Base-by-base conservation (phyloP, 176 grass and related monocot genomes). In the Coix lacrymajobi region DNA sequence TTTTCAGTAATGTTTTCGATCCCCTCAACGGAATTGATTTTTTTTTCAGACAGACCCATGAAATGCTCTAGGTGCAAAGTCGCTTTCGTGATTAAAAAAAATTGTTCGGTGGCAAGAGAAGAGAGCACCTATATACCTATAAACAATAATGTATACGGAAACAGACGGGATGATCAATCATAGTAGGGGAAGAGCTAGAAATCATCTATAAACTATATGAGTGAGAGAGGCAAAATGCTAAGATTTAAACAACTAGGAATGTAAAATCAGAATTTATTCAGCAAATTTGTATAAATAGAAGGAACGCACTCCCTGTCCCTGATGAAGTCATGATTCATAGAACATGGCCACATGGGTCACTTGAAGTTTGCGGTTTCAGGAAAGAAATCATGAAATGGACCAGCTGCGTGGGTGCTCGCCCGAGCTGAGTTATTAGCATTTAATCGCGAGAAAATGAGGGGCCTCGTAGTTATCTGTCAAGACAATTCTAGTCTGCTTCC, bases 31-130 rank as follows among this genome's bases (percentile, higher is more conserved):
- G 16, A 38, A 71, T 31, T 26, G 22, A 81, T 77, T 85, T 63
- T 41, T 3, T 73, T 85, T 78, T 83, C 84, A 71, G 60, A 89
- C 5, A 71, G 10, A 62, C 11, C 33, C 71, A 46, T 36, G 56
- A 69, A 78, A 79, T 65, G 45, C 60, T 83, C 52, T 90, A 83
- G 88, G 88, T 90, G 17, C 67, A 48, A 39, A 51, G 74, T 86
- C 79, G 25, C 75, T 86, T 86, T 86, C 74, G 13, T 2, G 1
- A 51, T 75, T 75, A 82, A 65, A 61, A 83, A 78, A 88, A 70
- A 73, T 80, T n/a, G 32, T n/a, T 78, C 60, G 11, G 60, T 30
- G 26, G 5, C 26, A 62, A 62, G 1, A 62, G 12, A 31, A 36
- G 44, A 58, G 40, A 57, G 29, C 1, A 62, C 5, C 12, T 62